Conservation (phyloP, 208 protist genomes). For the Leishmania aethiopica region DNA sequence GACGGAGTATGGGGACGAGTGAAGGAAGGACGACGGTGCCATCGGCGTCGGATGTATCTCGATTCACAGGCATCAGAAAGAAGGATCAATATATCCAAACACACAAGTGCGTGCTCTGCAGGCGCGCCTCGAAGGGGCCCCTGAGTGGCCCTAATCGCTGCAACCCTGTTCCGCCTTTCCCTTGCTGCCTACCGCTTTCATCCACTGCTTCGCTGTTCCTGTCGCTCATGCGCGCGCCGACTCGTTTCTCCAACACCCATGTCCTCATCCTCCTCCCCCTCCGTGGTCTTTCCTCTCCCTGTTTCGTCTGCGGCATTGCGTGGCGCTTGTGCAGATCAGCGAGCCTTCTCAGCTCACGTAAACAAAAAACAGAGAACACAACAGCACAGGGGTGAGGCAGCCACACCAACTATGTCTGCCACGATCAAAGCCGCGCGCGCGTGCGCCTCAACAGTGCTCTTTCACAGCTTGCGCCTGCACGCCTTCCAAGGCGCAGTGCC, state of each 20-base stretch:
- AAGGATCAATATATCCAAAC: neutral
- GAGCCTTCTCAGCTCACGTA: neutral
- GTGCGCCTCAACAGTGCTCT: slow-evolving; percentile 76
- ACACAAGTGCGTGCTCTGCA: neutral
- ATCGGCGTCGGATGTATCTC: neutral
- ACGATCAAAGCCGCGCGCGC: slow-evolving; percentile 61
- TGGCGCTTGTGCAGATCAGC: neutral
- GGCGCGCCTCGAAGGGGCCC: neutral
- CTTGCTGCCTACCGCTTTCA: neutral
- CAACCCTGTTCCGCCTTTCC: neutral
- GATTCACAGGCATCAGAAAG: neutral
- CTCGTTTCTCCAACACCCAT: neutral
- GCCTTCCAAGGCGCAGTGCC: slow-evolving; percentile 71
- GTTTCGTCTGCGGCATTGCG: neutral
- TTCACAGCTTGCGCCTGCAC: slow-evolving; percentile 68
- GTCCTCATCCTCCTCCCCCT: neutral
- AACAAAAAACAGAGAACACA: neutral
- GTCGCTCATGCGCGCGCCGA: neutral
- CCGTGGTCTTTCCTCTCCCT: neutral
- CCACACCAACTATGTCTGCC: slow-evolving; percentile 12
- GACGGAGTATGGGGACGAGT: neutral
- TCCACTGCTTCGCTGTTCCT: neutral
- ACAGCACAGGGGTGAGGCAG: neutral
- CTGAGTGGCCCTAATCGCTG: neutral
- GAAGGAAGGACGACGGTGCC: neutral